Evolutionary conservation across 2,329 filamentous ascomycete genomes (phyloP).

Genomic region (Cryphonectria parasitica): DNA sequence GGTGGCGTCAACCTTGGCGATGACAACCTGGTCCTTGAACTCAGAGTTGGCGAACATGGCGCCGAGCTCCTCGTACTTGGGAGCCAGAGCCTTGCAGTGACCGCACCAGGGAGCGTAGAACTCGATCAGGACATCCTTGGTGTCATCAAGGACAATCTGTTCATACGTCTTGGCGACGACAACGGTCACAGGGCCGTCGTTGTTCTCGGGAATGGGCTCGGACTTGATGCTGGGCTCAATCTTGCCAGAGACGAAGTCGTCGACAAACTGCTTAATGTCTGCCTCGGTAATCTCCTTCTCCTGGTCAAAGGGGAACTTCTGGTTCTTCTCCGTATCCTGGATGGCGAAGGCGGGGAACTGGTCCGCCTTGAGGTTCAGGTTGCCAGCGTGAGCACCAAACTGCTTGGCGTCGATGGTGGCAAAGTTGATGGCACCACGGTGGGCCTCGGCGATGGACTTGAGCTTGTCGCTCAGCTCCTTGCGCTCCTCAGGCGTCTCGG

Average conservation of each 20-base stretch:
- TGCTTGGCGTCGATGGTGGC: constrained; percentile 94
- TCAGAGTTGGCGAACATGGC: constrained; percentile 75
- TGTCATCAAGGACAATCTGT: constrained; percentile 85
- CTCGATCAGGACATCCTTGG: constrained; percentile 96
- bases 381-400: constrained; percentile 92
- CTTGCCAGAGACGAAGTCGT: constrained; percentile 85
- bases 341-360: constrained; percentile 98
- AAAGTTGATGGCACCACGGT: constrained; percentile 95
- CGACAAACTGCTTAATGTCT: constrained; percentile 78
- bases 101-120: constrained; percentile 99
- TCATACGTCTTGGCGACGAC: constrained; percentile 95
- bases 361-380: constrained; percentile 95
- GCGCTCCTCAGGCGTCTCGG: constrained; percentile 89
- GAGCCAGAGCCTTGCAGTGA: constrained; percentile 98
- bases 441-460: constrained; percentile 86
- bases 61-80: constrained; percentile 93
- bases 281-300: constrained; percentile 74
- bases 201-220: constrained; percentile 90
- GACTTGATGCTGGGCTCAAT: constrained; percentile 97
- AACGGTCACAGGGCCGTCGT: constrained; percentile 85
- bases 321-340: constrained; percentile 92
- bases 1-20: constrained; percentile 98
- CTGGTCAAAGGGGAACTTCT: constrained; percentile 94
- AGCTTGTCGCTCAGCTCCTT: constrained; percentile 74
- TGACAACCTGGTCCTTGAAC: constrained; percentile 81